Conservation (phyloP, 192 early-diverging fungal genomes). For the Gryganskiella cystojenkinii region DNA sequence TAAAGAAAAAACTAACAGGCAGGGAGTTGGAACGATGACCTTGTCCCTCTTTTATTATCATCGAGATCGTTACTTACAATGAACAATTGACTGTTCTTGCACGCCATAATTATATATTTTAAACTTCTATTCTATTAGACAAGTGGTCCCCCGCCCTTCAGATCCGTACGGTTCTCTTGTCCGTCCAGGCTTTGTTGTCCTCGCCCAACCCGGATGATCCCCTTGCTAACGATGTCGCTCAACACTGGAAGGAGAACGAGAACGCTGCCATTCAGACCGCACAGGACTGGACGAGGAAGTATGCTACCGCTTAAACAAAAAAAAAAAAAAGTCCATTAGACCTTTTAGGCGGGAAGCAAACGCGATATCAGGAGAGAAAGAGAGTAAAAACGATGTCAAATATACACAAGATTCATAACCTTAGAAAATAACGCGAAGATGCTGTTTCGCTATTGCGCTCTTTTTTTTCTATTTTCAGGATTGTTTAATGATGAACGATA, state of each 20-base stretch:
- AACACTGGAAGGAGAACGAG: conserved; percentile 99
- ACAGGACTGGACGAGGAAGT: conserved; percentile 58
- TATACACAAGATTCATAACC: too few species aligned
- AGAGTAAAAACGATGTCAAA: too few species aligned
- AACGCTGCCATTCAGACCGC: conserved; percentile 79
- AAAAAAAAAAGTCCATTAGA: background rate
- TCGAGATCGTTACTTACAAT: background rate
- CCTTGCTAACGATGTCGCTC: conserved; percentile 97
- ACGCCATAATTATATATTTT: too few species aligned
- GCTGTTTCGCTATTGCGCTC: too few species aligned
- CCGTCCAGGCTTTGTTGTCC: conserved; percentile 95
- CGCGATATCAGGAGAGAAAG: too few species aligned
- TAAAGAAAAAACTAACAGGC: conserved; percentile 44
- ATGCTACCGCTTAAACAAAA: conserved; percentile 39
- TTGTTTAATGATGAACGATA: too few species aligned
- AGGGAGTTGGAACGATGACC: background rate
- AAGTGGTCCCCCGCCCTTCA: conserved; percentile 99
- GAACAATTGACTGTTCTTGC: background rate
- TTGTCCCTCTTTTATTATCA: background rate
- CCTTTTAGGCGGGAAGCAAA: background rate
- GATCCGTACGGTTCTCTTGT: conserved; percentile 97
- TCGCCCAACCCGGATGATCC: conserved; percentile 99
- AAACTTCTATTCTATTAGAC: too few species aligned
- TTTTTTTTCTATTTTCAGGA: too few species aligned
- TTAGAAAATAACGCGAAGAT: too few species aligned